Base-by-base conservation (phyloP, 495 filamentous ascomycete genomes). In the Penicillium alfredii region DNA sequence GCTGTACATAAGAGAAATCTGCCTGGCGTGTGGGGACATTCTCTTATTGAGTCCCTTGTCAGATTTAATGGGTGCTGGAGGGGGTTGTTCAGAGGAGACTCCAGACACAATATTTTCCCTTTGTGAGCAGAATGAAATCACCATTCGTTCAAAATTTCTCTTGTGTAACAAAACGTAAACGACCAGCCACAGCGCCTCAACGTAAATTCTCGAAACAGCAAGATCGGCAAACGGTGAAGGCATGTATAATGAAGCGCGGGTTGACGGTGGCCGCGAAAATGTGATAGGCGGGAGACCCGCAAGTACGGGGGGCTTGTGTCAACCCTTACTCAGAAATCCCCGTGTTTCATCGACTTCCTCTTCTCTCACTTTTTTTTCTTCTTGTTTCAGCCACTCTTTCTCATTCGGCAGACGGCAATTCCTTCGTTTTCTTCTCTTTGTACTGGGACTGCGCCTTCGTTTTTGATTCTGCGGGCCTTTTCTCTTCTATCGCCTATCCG, bases 1-100 rank as follows among this genome's bases (percentile, higher is more conserved):
- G 53, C 57, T 63, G 61, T 67, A 64, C 61, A 67, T 64, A 64
- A 24, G 40, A 37, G 41, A 35, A 38, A 31, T 35, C 18, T 42
- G 35, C 35, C 41, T 45, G 41, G 20, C 34, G 47, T 47, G 42
- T 40, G 39, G 41, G 43, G 43, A 17, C 22, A 22, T 27, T 30
- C 34, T n/a, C n/a, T n/a, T n/a, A n/a, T n/a, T n/a, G n/a, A n/a
- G n/a, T 18, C 28, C 40, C 30, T 33, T 51, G 43, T 40, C 42
- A 34, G 47, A 51, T 36, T 43, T 56, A 56, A 54, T 58, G 42
- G 33, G 45, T 49, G 31, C 38, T 38, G 45, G 44, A 53, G 35
- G 45, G 47, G 32, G 39, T 44, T 39, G 40, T 45, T 33, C 8
- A 19, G 30, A 23, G 49, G 46, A 49, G 52, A 46, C 47, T 58